A percentile compares a stretch with the other conserved stretches of the same genome.
These are phyloP conservation scores for Ambispora gerdemannii DNA, from an alignment of 192 early-diverging fungal species.

Conservation along the genomic window DNA sequence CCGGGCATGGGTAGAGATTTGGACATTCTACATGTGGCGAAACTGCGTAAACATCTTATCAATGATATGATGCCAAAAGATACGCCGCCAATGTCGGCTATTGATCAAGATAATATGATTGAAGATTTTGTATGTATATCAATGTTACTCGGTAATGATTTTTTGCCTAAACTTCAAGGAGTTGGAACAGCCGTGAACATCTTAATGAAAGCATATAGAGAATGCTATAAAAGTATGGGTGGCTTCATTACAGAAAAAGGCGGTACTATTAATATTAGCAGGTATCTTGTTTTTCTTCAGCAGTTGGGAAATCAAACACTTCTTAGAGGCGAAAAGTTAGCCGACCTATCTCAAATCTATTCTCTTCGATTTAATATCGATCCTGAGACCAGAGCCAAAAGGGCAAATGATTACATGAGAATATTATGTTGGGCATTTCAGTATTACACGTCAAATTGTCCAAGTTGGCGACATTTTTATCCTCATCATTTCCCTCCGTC, in stretches of 20 bases:
- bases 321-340: neutral
- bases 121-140: constrained; percentile 30
- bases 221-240: neutral
- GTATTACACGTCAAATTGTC: constrained; percentile 24
- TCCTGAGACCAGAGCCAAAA: neutral
- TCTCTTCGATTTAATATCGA: neutral
- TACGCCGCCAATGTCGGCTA: neutral
- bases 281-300: neutral
- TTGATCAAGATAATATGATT: constrained; percentile 19
- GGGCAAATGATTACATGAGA: constrained; percentile 26
- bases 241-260: constrained; percentile 7
- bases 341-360: neutral
- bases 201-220: neutral
- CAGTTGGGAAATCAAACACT: neutral
- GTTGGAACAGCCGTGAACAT: constrained; percentile 11
- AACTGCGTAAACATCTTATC: constrained; percentile 22
- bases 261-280: neutral
- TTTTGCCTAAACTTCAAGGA: constrained; percentile 16
- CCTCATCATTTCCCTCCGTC: constrained; percentile 24
- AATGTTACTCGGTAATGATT: constrained; percentile 27
- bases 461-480: constrained; percentile 26
- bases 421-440: constrained; percentile 23
- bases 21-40: neutral
- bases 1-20: neutral
- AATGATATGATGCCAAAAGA: constrained; percentile 8